phyloP scores from a whole-genome alignment of 148 eudicot genomes.

The Chenopodium suecicum region DNA sequence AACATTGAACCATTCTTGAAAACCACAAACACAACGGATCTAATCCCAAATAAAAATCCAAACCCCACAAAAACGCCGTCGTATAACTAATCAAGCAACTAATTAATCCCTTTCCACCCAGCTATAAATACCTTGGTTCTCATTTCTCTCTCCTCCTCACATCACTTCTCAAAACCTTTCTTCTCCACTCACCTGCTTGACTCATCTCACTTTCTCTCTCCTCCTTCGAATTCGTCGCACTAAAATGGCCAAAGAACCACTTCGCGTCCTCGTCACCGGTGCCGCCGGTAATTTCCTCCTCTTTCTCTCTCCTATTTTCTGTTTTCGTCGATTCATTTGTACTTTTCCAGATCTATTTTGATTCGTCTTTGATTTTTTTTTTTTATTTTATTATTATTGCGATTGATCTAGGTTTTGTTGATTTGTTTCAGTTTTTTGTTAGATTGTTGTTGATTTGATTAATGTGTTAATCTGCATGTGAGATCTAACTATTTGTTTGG shows the following conservation, averaged over 20 bases:
- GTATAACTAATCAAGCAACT: background rate
- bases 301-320: background rate
- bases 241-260: conserved; percentile 60
- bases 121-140: background rate
- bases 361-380: background rate
- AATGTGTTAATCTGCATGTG: background rate
- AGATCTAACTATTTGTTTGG: background rate
- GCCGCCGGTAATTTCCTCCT: conserved; percentile 62
- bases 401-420: background rate
- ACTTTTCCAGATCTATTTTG: conserved; percentile 3
- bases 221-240: conserved; percentile 7
- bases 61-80: background rate
- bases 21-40: background rate
- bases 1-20: too few species aligned
- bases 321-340: background rate
- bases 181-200: background rate
- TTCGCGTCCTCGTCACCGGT: conserved; percentile 77
- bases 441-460: background rate
- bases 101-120: background rate
- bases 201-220: conserved; percentile 12
- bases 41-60: background rate
- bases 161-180: background rate
- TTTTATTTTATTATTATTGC: background rate
- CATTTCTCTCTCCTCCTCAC: background rate
- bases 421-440: background rate